Percentiles rank a stretch among this genome's conserved stretches.
Evolutionary conservation across 805 yeast species (phyloP).

Genomic region (Starmerella khaoyaiensis): DNA sequence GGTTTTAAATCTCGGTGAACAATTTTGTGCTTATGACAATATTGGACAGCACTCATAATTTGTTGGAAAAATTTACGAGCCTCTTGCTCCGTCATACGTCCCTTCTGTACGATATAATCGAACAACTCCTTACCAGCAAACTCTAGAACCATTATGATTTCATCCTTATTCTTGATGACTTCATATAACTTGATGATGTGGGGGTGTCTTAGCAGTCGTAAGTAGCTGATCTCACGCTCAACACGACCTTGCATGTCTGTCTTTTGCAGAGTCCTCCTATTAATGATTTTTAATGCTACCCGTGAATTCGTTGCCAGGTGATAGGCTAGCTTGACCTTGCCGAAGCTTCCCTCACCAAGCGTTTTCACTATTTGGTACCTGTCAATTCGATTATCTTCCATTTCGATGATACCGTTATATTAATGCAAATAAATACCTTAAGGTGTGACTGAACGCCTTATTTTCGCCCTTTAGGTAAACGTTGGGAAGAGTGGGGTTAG

Average conservation of each 20-base stretch:
- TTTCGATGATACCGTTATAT: too few relatives aligned
- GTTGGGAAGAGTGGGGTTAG: too few relatives aligned
- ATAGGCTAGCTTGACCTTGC: slow-evolving; percentile 84
- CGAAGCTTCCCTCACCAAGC: slow-evolving; percentile 92
- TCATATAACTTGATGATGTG: slow-evolving; percentile 92
- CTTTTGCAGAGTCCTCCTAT: slow-evolving; percentile 81
- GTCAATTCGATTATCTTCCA: slow-evolving; percentile 46
- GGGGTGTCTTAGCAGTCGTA: slow-evolving; percentile 81
- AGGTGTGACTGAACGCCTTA: too few relatives aligned
- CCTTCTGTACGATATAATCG: slow-evolving; percentile 88
- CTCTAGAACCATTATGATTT: slow-evolving; percentile 93
- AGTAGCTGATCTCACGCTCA: slow-evolving; percentile 84
- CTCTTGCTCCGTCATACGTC: slow-evolving; percentile 82
- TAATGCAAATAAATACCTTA: too few relatives aligned
- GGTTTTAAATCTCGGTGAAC: slow-evolving; percentile 96
- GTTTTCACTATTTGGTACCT: slow-evolving; percentile 87
- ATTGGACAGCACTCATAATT: slow-evolving; percentile 90
- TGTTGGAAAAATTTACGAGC: slow-evolving; percentile 92
- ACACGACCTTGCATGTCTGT: slow-evolving; percentile 95
- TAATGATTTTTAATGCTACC: slow-evolving; percentile 87
- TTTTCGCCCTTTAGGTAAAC: too few relatives aligned
- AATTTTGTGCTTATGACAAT: slow-evolving; percentile 91
- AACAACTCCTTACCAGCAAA: slow-evolving; percentile 93
- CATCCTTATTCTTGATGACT: slow-evolving; percentile 89
- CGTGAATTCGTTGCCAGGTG: slow-evolving; percentile 83